Conservation (phyloP, 2,329 filamentous ascomycete genomes). For the Ophiostoma sp. region DNA sequence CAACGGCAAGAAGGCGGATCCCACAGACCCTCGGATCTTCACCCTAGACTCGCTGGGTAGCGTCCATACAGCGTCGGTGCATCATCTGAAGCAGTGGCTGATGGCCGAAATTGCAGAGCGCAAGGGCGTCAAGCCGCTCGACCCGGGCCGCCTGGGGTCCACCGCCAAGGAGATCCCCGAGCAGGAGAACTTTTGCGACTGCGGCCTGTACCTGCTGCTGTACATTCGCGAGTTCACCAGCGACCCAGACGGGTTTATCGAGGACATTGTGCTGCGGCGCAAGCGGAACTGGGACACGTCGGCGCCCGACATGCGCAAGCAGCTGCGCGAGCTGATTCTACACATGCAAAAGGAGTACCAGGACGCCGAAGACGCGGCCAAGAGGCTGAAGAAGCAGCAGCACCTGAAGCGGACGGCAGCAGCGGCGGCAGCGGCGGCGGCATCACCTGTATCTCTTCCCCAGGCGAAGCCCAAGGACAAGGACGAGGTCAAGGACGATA, state of each 20-base stretch:
- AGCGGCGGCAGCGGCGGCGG: not conserved
- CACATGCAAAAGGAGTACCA: constrained; percentile 56
- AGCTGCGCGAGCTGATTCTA: constrained; percentile 63
- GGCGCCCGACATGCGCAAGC: constrained; percentile 53
- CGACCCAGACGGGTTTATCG: constrained; percentile 65
- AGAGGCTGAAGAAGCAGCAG: constrained; percentile 28
- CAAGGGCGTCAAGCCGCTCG: constrained; percentile 40
- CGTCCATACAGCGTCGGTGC: constrained; percentile 59
- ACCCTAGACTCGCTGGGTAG: constrained; percentile 80
- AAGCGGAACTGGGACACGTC: constrained; percentile 49
- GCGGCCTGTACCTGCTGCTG: constrained; percentile 77
- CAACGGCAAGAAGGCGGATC: constrained; percentile 41
- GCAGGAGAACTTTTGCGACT: constrained; percentile 83
- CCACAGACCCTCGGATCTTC: constrained; percentile 64
- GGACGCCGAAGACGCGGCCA: constrained; percentile 37
- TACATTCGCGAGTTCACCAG: constrained; percentile 79
- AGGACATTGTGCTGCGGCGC: constrained; percentile 59
- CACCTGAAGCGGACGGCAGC: not conserved
- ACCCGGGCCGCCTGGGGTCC: constrained; percentile 44
- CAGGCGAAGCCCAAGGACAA: not conserved
- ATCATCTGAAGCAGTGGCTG: constrained; percentile 70
- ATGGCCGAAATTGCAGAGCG: constrained; percentile 64
- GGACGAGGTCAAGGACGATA: not conserved
- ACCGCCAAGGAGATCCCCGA: constrained; percentile 70
- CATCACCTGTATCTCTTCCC: not conserved